Base-by-base conservation (phyloP, 2,329 filamentous ascomycete species). In the Coniochaeta hoffmannii region DNA sequence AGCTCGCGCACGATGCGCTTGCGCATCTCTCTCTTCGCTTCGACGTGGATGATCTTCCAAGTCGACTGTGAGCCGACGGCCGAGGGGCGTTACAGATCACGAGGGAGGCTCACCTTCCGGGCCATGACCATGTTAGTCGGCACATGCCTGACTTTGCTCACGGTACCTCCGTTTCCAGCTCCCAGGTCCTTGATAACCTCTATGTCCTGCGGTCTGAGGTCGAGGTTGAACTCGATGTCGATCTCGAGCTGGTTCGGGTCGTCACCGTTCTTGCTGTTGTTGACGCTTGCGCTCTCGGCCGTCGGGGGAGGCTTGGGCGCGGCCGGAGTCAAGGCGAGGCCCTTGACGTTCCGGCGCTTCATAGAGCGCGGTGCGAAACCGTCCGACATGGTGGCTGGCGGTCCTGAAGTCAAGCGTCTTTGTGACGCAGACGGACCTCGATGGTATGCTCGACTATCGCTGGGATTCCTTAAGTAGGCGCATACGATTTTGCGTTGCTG, bases 341-440 rank as follows among this genome's bases (percentile, higher is more conserved):
- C 93, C 77, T 97, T 97, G 73, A 96, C 88, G 71, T 99, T 99
- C 83, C 97, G 97, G 80, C 93, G 88, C 86, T 97, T 97, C 86
- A 99, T 88, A 59, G 94, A 95, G 73, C 83, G 82, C 73, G 81
- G 81, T 60, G 81, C 81, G 63, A 86, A 85, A 32, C 74, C 67
- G 66, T 86, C 83, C 64, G 80, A 79, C 84, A 87, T 87, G 68
- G 61, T 71, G 69, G 63, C 60, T 32, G 5, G 14, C 31, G 17
- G 17, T n/a, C n/a, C n/a, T n/a, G n/a, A n/a, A n/a, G n/a, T n/a
- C n/a, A n/a, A n/a, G n/a, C n/a, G n/a, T n/a, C n/a, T n/a, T n/a
- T n/a, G 10, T 46, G 7, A n/a, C 34, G 41, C 2, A 46, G 41
- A 26, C 41, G 22, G 9, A 46, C 41, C 14, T 14, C 19, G 41